Base-by-base conservation (phyloP, 768 basidiomycete genomes). In the Cyathus striatus region DNA sequence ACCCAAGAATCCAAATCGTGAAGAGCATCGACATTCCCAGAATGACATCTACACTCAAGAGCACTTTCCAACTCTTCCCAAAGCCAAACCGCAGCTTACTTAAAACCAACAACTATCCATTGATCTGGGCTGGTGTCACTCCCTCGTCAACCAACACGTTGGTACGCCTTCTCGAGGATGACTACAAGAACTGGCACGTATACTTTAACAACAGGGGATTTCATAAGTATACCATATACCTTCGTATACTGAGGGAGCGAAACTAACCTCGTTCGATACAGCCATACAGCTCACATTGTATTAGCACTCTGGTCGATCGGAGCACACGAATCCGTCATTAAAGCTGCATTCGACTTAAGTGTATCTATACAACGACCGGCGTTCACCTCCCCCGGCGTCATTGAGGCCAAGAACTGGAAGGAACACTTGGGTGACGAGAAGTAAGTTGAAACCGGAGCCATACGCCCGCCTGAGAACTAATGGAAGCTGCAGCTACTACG, bases 401-500 rank as follows among this genome's bases (percentile, higher is more conserved):
- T 84, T 42, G 72, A 61, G 2, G 53, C 55, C n/a, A n/a, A n/a
- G n/a, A n/a, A n/a, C n/a, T n/a, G n/a, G n/a, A n/a, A n/a, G n/a
- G n/a, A n/a, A n/a, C 12, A 52, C 51, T 61, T 86, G 6, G 83
- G 76, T 2, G 73, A 84, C 38, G 68, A 66, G 40, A 58, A 58
- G 79, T 81, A 53, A 10, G 73, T 51, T 6, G n/a, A n/a, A n/a
- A n/a, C n/a, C n/a, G n/a, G 21, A 7, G 6, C 25, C 17, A 35
- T 3, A 38, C 30, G 12, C n/a, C 17, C 14, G 6, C 6, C 9
- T n/a, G 27, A n/a, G 27, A 30, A 9, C 9, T 30, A 9, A 9
- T n/a, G n/a, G n/a, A 9, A 9, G n/a, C n/a, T 9, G n/a, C 46
- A 83, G 82, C 12, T 85, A 70, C 49, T 85, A 81, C 48, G 56